Base-by-base conservation (phyloP, 148 eudicot genomes). In the Selenicereus undatus region DNA sequence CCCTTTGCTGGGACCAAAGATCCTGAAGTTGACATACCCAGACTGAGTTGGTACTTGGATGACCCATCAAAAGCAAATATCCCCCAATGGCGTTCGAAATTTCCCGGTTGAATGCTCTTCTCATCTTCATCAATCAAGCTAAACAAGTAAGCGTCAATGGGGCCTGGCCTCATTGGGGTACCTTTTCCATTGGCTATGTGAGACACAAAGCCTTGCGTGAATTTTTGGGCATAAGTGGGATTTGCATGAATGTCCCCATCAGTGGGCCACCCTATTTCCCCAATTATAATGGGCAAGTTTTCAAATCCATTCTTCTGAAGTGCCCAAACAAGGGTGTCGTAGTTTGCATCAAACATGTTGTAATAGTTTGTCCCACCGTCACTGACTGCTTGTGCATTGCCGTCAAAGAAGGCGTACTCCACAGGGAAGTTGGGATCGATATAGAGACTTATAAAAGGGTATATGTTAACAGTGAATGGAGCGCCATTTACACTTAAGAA, bases 51-150 rank as follows among this genome's bases (percentile, higher is more conserved):
- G 83, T 93, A 95, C 81, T 95, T 93, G 7, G 98, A 87, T 58
- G 80, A 24, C 73, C 98, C 98, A 72, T 95, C 98, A 36, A 78
- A 89, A 0, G 89, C 81, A 56, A 95, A 88, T 17, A 95, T 87
- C 39, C 98, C 98, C 98, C 98, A 95, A 71, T 95, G 98, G 12
- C 98, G 88, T 83, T 95, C 98, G 30, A 95, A 95, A 48, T 89
- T 88, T 20, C 98, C 98, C 0, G 98, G 98, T 14, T 88, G 86
- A 56, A 95, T 86, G 78, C 98, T 95, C 84, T 95, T 95, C 0
- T 87, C 89, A 79, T 95, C 98, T 85, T 95, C 98, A 66, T 95
- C 98, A 2, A 95, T 83, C 71, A 95, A 75, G 78, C 98, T 93
- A 42, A 95, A 95, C 68, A 95, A 76, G 72, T 91, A 95, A 0